Evolutionary conservation across 495 filamentous ascomycete species (phyloP).

Genomic region (Penicillium diatomitis): DNA sequence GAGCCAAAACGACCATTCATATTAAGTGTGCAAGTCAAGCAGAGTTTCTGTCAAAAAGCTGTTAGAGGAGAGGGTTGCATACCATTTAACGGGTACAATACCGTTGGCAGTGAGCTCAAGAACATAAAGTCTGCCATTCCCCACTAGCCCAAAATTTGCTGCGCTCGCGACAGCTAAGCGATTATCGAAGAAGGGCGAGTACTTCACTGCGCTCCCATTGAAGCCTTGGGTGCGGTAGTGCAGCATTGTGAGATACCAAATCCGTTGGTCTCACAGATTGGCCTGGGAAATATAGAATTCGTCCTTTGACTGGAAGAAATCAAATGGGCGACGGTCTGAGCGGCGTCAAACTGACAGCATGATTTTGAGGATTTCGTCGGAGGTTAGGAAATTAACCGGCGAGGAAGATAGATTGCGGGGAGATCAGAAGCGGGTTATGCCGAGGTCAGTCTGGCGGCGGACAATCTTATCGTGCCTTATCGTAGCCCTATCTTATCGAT

Average conservation of each 20-base stretch:
- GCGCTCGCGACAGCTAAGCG: conserved; percentile 78
- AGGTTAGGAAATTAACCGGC: no score
- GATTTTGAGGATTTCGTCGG: no score
- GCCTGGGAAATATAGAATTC: neutral
- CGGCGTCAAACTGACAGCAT: neutral
- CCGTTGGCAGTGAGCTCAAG: conserved; percentile 72
- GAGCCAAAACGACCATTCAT: no score
- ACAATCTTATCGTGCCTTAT: conserved; percentile 2
- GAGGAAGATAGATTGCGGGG: conserved; percentile 11
- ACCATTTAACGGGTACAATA: conserved; percentile 74
- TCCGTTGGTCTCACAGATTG: conserved; percentile 5
- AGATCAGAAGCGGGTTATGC: conserved; percentile 10
- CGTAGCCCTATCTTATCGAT: neutral
- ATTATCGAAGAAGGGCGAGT: conserved; percentile 95
- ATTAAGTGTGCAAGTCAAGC: no score
- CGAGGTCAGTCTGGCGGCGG: conserved; percentile 8
- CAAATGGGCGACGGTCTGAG: neutral
- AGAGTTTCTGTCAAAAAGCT: no score
- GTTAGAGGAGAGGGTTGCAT: neutral
- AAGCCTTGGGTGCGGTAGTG: conserved; percentile 87
- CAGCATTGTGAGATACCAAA: conserved; percentile 51
- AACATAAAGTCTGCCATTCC: conserved; percentile 83
- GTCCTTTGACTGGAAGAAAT: neutral
- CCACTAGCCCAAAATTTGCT: conserved; percentile 92
- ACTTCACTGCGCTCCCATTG: conserved; percentile 92